Evolutionary conservation across 2,329 filamentous ascomycete genomes (phyloP), one percentile per base, ranked within the genome.

Genomic region (Paecilomyces sp.): DNA sequence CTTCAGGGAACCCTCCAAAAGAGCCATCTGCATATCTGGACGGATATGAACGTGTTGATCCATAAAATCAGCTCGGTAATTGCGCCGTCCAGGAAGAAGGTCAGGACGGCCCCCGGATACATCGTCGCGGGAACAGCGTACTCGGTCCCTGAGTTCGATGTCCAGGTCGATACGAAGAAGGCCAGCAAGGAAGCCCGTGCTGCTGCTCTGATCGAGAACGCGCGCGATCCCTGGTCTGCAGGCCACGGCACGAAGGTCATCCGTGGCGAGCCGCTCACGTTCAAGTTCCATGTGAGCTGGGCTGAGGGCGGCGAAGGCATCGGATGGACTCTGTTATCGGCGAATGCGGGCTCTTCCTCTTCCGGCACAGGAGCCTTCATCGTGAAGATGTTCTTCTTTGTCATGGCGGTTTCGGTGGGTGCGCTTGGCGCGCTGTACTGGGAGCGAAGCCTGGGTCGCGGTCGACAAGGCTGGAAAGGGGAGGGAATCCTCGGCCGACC

Each of bases 91-190:
- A 68, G 71, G 50, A 84, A 84, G 66, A 85, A 87, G 68, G 73
- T 63, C 63, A 69, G 61, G 60, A 77, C 51, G 3, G 66, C 74
- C n/a, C 77, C 85, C 22, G 92, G 92, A 31, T 91, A 92, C 18
- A 84, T 96, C 51, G 91, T 96, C 69, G 92, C 91, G 15, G 92
- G 88, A 24, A 87, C 91, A 3, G 93, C 92, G 5, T 97, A 99
- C 76, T 90, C 86, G 64, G 88, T 92, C 2, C 89, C 88, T 15
- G 86, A 89, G 22, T 80, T 90, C 36, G 84, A 85, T 63, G 82
- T 86, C 66, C 58, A 66, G 8, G 30, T 60, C 9, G 58, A 60
- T 5, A 61, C 65, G 36, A 58, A 66, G 47, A 55, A 59, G 57
- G 54, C 57, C 28, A 53, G 56, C 28, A 56, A 61, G n/a, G 67